Percentiles rank a stretch among this genome's conserved stretches.
Conservation (phyloP, 1,284 basidiomycete species). For the Apiotrichum domesticum region DNA sequence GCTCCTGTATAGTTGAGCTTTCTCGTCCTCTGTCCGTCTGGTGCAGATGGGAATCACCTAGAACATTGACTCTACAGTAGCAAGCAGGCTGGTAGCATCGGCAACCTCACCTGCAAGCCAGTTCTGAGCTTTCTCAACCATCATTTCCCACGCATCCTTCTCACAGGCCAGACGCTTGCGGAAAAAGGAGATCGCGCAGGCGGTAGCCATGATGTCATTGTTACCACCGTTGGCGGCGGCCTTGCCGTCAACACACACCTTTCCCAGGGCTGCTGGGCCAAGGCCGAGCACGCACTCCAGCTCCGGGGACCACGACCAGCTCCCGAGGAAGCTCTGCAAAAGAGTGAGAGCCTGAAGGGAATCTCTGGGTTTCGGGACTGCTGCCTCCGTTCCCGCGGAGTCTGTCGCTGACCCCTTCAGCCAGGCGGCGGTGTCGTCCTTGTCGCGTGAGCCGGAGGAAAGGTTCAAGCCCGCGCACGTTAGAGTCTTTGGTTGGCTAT, state of each 20-base stretch:
- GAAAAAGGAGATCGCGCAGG: slow-evolving; percentile 10
- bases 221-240: neutral
- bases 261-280: neutral
- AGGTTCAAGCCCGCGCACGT: too few relatives aligned
- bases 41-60: too few relatives aligned
- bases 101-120: slow-evolving; percentile 8
- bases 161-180: slow-evolving; percentile 5
- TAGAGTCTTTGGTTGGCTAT: too few relatives aligned
- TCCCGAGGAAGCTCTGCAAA: slow-evolving; percentile 12
- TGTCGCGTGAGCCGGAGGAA: too few relatives aligned
- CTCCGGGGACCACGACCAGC: slow-evolving; percentile 9
- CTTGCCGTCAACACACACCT: neutral
- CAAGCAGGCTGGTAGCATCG: too few relatives aligned
- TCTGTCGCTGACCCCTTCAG: too few relatives aligned
- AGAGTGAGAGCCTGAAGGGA: neutral
- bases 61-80: too few relatives aligned
- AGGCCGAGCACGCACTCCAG: slow-evolving; percentile 1
- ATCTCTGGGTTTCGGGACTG: neutral
- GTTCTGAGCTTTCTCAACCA: slow-evolving; percentile 15
- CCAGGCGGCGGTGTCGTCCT: too few relatives aligned
- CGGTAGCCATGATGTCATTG: slow-evolving; percentile 7
- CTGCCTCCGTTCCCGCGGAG: too few relatives aligned
- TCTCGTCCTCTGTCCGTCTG: too few relatives aligned
- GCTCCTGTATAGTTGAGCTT: too few relatives aligned
- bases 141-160: slow-evolving; percentile 14